These are phyloP conservation scores for Globisporangium uncinulatum DNA, from an alignment of 352 stramenopile species.

Conservation along the genomic window DNA sequence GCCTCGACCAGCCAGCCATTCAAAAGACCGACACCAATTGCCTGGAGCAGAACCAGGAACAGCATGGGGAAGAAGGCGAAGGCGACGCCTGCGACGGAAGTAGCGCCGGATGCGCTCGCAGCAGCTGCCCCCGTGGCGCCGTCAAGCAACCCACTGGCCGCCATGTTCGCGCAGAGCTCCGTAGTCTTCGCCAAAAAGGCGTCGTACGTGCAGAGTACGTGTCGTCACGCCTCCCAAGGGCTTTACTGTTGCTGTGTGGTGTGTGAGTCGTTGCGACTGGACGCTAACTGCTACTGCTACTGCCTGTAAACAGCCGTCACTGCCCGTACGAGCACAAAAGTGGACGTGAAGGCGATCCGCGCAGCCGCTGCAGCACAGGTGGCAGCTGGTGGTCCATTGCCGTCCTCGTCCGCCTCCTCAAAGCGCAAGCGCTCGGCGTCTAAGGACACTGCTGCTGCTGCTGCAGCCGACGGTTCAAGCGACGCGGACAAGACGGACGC, in stretches of 20 bases:
- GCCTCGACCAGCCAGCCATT: constrained; percentile 34
- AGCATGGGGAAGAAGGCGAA: constrained; percentile 14
- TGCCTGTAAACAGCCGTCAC: too few relatives aligned
- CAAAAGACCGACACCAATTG: constrained; percentile 22
- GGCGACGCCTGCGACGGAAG: background rate
- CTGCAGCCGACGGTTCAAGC: constrained; percentile 3
- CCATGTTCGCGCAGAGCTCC: constrained; percentile 57
- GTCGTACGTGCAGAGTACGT: constrained; percentile 29
- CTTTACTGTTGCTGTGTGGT: background rate
- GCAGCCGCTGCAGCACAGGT: constrained; percentile 8
- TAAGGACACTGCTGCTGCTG: background rate
- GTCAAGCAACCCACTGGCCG: constrained; percentile 22
- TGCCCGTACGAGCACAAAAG: background rate
- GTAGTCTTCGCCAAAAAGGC: constrained; percentile 61
- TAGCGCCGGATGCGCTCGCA: background rate
- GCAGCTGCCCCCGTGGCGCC: constrained; percentile 4
- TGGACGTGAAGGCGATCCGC: constrained; percentile 5
- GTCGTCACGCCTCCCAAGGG: background rate
- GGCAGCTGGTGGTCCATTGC: background rate
- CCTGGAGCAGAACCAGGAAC: constrained; percentile 16
- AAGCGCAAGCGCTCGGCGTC: constrained; percentile 14
- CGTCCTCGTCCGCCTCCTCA: background rate
- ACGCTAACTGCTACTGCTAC: background rate
- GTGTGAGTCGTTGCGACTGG: background rate
- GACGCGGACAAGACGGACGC: constrained; percentile 7